Percentiles rank a stretch among this genome's conserved stretches.
phyloP scores from a whole-genome alignment of 805 yeast genomes.

The Wickerhamomyces rabaulensis region DNA sequence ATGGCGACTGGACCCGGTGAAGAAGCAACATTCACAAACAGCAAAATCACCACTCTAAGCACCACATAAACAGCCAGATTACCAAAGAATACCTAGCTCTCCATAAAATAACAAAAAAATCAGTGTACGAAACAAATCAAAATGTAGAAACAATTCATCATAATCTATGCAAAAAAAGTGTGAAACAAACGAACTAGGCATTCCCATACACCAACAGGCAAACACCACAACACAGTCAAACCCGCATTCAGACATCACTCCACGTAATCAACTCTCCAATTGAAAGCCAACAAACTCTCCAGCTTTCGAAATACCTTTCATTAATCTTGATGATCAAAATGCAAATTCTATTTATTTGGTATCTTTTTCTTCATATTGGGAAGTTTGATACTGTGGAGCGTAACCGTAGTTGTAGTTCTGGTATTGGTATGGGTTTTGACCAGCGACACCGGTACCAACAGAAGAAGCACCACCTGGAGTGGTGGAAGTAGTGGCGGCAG shows the following conservation, averaged over 20 bases:
- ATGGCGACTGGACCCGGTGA: too few species aligned
- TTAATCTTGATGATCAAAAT: not conserved
- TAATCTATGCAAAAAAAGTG: not conserved
- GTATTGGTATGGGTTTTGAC: constrained; percentile 14
- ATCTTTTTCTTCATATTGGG: constrained; percentile 23
- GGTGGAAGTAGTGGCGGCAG: constrained; percentile 6
- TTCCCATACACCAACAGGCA: not conserved
- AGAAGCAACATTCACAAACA: too few species aligned
- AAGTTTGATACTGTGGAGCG: constrained; percentile 20
- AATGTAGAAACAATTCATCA: not conserved
- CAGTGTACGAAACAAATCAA: not conserved
- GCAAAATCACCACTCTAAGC: too few species aligned
- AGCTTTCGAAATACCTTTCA: not conserved
- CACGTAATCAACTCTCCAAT: not conserved
- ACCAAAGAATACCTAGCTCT: too few species aligned
- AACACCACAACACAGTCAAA: not conserved
- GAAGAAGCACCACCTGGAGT: constrained; percentile 5
- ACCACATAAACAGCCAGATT: too few species aligned
- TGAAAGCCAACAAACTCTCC: not conserved
- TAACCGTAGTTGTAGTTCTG: constrained; percentile 21
- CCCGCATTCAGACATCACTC: not conserved
- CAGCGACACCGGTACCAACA: not conserved
- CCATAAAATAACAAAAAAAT: too few species aligned
- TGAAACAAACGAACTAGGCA: not conserved
- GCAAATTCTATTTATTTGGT: not conserved